Evolutionary conservation across 345 rosid species (phyloP), one percentile per base, ranked within the genome.

Genomic region (Populus simonii): DNA sequence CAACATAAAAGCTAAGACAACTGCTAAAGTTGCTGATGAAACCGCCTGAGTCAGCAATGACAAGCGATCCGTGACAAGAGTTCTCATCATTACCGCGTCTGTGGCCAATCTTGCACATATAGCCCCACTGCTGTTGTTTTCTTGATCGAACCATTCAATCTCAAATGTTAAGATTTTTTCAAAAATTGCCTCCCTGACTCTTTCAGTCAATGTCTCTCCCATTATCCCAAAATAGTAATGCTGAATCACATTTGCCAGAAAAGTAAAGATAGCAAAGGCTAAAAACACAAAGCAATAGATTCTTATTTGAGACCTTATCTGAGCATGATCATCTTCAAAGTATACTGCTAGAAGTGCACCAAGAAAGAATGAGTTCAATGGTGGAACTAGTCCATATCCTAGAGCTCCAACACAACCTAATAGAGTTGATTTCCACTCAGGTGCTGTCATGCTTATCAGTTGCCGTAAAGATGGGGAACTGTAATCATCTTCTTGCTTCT

Each of bases 81-180:
- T 43, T 45, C 83, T 73, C 10, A 84, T 81, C 83, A 72, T 68
- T 12, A 71, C 74, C 7, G 84, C 84, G 5, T 87, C 87, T 4
- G 70, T 82, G 35, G 82, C 83, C 27, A 87, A 73, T 53, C 88
- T 72, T 29, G 85, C 79, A n/a, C 79, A 84, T 1, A 80, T 18
- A 38, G 83, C 81, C 13, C 82, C 85, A 17, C 80, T 78, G 49
- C 69, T 81, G 57, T 87, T 87, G 68, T 82, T 33, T 62, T 84
- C 86, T 66, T 74, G 65, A 80, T 87, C 87, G 36, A 82, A 87
- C 86, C 87, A 84, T 20, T 74, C 87, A 7, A 81, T 51, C 85
- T 85, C 85, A 47, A 87, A 81, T 0, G 82, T 79, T 22, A 83
- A 51, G 41, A 85, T 76, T 79, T 84, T 85, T 10, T 31, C 69